Conservation (phyloP, 2,329 filamentous ascomycete genomes). For the Curvularia verruculosa region DNA sequence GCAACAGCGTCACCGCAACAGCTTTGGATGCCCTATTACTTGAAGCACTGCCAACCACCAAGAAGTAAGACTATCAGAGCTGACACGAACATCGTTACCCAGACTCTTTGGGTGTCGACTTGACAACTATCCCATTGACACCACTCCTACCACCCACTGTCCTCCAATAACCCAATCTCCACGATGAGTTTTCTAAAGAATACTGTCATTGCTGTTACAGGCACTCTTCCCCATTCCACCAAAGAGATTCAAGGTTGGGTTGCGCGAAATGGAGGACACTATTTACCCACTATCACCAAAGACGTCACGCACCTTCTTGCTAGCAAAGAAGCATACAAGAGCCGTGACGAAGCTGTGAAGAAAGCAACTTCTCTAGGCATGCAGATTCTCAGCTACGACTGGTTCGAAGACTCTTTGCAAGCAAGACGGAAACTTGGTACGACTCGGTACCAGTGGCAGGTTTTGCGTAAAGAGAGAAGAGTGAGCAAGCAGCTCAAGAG, state of each 20-base stretch:
- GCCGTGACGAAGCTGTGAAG: conserved; percentile 46
- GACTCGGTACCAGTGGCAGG: conserved; percentile 44
- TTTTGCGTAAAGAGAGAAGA: conserved; percentile 38
- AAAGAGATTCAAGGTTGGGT: conserved; percentile 72
- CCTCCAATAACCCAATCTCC: not conserved
- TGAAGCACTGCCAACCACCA: conserved; percentile 5
- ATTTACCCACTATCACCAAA: conserved; percentile 58
- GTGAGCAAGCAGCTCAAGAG: conserved; percentile 39
- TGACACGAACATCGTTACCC: no score
- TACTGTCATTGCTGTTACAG: conserved; percentile 63
- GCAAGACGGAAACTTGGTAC: conserved; percentile 40
- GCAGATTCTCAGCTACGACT: conserved; percentile 52
- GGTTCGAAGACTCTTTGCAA: conserved; percentile 58
- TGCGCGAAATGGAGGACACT: conserved; percentile 64
- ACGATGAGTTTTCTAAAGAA: conserved; percentile 58
- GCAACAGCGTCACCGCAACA: not conserved
- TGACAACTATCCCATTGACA: not conserved
- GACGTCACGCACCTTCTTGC: conserved; percentile 76
- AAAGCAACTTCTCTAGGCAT: conserved; percentile 26
- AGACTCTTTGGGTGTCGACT: no score
- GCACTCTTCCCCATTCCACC: conserved; percentile 58
- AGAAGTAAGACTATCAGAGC: conserved; percentile 19
- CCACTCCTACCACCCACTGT: not conserved
- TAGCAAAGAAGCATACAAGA: conserved; percentile 65
- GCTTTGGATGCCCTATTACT: conserved; percentile 19